Base-by-base conservation (phyloP, 2,329 filamentous ascomycete genomes). In the Xylariales sp. region DNA sequence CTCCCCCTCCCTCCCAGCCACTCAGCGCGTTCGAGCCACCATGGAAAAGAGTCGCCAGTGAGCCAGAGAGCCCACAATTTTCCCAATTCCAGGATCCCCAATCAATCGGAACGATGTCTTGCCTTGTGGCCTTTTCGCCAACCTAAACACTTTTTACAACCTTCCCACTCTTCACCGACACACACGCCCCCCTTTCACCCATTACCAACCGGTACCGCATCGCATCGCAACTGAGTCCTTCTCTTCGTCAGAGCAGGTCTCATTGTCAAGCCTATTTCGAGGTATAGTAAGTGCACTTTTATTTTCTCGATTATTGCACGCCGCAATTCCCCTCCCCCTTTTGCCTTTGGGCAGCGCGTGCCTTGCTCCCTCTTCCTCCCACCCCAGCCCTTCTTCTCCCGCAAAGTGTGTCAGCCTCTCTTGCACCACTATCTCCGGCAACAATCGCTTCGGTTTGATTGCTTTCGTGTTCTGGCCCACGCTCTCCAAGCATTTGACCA, bases 201-300 rank as follows among this genome's bases (percentile, higher is more conserved):
- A 55, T 53, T 48, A 45, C 51, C 33, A 43, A 37, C 19, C 37
- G 33, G 33, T 31, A 43, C 35, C 37, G 40, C 50, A 52, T 53
- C 50, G 50, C 50, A 46, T 48, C 52, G 56, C 53, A 56, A 25
- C 23, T 19, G 29, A 42, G 30, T 25, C 31, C 37, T 43, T 58
- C 56, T 57, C 55, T 56, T 55, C 46, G 55, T 54, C 51, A 44
- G 56, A 58, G 56, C 56, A 57, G 56, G 55, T 57, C 55, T 59
- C 55, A 52, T 54, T 52, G 46, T 55, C 53, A 49, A 29, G 33
- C 16, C 16, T 21, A 23, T 13, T 30, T 23, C 27, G 23, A 49
- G 42, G 40, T 44, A 46, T 55, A 51, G 54, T 57, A 55, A 57
- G 55, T 58, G 25, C 12, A 34, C 31, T 8, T 28, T 18, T 31